Evolutionary conservation across 345 rosid species (phyloP).

Genomic region (Corymbia maculata): DNA sequence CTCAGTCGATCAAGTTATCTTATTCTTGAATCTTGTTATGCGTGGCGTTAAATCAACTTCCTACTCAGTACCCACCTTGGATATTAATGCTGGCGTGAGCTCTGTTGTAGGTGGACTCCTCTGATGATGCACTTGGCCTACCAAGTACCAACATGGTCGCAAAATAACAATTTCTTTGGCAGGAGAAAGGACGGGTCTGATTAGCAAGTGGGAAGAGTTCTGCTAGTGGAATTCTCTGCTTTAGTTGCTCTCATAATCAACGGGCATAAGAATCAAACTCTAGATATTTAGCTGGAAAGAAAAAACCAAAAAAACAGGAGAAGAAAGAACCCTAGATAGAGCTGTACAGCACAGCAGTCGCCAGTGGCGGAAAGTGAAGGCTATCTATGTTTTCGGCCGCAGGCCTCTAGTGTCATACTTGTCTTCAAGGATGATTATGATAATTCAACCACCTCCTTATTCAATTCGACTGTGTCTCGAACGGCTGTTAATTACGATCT

Average conservation of each 20-base stretch:
- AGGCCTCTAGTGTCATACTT: background rate
- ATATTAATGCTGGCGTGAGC: background rate
- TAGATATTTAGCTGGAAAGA: background rate
- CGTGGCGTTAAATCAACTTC: background rate
- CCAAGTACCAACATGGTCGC: background rate
- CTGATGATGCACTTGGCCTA: background rate
- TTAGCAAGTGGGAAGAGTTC: background rate
- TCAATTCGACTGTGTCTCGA: background rate
- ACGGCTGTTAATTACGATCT: background rate
- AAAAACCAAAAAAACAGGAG: background rate
- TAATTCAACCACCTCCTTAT: background rate
- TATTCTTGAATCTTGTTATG: no score
- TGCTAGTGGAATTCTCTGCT: background rate
- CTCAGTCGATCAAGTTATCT: no score
- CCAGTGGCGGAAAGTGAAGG: background rate
- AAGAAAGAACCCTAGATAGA: background rate
- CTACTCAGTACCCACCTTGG: background rate
- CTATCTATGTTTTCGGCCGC: background rate
- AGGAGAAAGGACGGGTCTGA: background rate
- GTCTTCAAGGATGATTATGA: background rate
- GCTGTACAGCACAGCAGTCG: background rate
- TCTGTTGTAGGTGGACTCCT: background rate
- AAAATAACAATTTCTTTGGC: background rate
- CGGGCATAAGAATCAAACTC: background rate
- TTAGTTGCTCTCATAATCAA: background rate